Conservation (phyloP, 2,329 filamentous ascomycete species). For the Aureobasidium sp. region DNA sequence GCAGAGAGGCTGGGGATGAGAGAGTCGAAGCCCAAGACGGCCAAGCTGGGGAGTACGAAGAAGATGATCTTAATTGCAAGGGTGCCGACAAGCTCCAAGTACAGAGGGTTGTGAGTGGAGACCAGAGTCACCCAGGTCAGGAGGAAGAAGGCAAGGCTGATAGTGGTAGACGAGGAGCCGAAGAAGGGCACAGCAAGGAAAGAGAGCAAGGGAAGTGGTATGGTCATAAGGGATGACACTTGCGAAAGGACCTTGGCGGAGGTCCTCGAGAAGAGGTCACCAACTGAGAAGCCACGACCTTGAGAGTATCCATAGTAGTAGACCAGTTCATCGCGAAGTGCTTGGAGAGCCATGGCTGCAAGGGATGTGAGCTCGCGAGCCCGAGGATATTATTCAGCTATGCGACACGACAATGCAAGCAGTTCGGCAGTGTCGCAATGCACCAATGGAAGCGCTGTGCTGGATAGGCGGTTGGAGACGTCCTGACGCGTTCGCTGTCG, state of each 20-base stretch:
- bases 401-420: not conserved
- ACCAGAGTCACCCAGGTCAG: constrained; percentile 83
- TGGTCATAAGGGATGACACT: constrained; percentile 22
- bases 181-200: constrained; percentile 65
- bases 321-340: constrained; percentile 21
- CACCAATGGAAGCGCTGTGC: not conserved
- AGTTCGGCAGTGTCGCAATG: not conserved
- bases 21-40: constrained; percentile 67
- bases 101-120: constrained; percentile 64
- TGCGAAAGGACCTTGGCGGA: constrained; percentile 22
- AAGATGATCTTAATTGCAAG: constrained; percentile 59
- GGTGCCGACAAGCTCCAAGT: constrained; percentile 66
- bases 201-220: constrained; percentile 40
- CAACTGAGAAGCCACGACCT: constrained; percentile 22
- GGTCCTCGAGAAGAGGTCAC: constrained; percentile 20
- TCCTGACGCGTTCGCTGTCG: not conserved
- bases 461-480: not conserved
- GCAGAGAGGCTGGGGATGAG: constrained; percentile 60
- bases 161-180: constrained; percentile 67
- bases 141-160: constrained; percentile 84
- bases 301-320: constrained; percentile 26
- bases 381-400: not conserved
- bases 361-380: not conserved
- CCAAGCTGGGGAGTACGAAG: constrained; percentile 63
- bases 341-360: constrained; percentile 14